These are phyloP conservation scores for Catunica adiposa DNA, from an alignment of 2,329 filamentous ascomycete species.

Conservation along the genomic window DNA sequence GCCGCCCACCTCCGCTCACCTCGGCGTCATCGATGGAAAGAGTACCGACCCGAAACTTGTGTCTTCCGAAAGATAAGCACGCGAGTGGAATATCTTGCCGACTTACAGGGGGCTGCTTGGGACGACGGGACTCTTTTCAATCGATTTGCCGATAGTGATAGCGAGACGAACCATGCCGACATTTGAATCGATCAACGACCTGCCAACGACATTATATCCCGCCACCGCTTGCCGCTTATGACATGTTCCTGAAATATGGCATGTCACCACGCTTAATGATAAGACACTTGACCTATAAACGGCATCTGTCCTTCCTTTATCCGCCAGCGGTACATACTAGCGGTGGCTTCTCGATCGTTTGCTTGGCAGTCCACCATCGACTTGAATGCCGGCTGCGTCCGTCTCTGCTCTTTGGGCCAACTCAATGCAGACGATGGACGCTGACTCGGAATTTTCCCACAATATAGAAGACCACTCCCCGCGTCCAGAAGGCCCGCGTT, in stretches of 20 bases:
- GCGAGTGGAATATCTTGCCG: slow-evolving; percentile 1
- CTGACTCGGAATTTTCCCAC: slow-evolving; percentile 29
- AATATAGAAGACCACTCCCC: slow-evolving; percentile 63
- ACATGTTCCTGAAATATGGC: not conserved
- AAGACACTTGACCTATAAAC: slow-evolving; percentile 2
- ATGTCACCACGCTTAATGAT: not conserved
- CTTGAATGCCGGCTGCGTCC: slow-evolving; percentile 6
- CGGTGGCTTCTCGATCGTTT: not conserved
- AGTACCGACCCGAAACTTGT: not conserved
- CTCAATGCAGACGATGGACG: slow-evolving; percentile 43
- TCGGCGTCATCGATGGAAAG: slow-evolving; percentile 1
- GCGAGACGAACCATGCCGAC: not conserved
- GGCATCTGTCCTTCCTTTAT: not conserved
- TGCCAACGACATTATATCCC: not conserved
- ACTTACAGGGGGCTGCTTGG: not conserved
- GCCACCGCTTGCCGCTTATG: not conserved
- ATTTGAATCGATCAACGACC: not conserved
- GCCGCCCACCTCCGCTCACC: slow-evolving; percentile 20
- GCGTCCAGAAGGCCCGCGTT: slow-evolving; percentile 62
- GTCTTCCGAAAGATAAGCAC: not conserved
- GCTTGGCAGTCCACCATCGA: not conserved
- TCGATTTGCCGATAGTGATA: not conserved
- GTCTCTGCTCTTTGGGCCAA: slow-evolving; percentile 15
- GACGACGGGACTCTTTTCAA: not conserved
- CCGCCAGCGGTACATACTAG: not conserved